Evolutionary conservation across 139 green algal genomes (phyloP), one percentile per base, ranked within the genome.

Genomic region (Spirogloea muscicola): DNA sequence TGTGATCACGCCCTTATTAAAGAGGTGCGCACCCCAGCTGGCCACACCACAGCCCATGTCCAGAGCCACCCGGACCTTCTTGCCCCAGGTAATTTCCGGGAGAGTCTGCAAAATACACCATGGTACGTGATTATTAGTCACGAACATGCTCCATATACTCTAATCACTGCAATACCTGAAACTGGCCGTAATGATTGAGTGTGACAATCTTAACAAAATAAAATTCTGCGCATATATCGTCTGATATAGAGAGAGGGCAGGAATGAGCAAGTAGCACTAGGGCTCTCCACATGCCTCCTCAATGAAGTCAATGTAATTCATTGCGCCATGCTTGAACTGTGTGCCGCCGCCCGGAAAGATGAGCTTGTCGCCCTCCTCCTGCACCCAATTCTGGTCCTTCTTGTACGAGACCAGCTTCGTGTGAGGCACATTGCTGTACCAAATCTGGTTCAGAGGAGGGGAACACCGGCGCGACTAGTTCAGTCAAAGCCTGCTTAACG

Each of bases 361-460:
- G 21, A 79, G 58, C 63, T 73, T 78, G 37, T 79, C 70, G 29
- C 27, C 39, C 13, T 79, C 58, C 39, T 21, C 38, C 29, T 60
- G 58, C n/a, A 79, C 70, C 70, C 70, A 79, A 31, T 72, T 79
- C 40, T 69, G 70, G 29, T 74, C 46, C 58, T 43, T 21, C 51
- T 79, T 79, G 60, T 79, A 72, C 0, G 9, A 44, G n/a, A 27
- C 49, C 21, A 72, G 46, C 31, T 55, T 33, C 37, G 39, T 44
- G 21, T 75, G 27, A 18, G 70, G 70, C 49, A 79, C 62, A 21
- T 79, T 79, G 39, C 38, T 69, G 36, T 58, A 72, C 70, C 70
- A 79, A 31, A 76, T 65, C 67, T 76, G 67, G 10, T 16, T 10
- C 43, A 51, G 10, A 10, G 43, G 43, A 51, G n/a, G n/a, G n/a